Conservation (phyloP, 108 stramenopile genomes). For the Seminavis robusta region DNA sequence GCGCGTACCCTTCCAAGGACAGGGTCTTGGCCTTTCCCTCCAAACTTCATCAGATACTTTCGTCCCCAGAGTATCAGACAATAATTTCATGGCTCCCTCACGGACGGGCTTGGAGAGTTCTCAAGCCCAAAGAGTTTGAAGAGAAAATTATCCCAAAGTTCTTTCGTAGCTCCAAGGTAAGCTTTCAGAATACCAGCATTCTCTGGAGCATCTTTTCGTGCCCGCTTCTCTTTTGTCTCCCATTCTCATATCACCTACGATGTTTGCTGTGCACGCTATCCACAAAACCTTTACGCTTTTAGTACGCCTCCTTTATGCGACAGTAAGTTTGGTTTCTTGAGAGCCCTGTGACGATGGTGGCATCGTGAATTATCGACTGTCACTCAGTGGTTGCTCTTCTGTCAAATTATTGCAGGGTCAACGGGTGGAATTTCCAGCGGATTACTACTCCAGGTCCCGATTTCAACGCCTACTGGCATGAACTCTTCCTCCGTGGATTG, state of each 20-base stretch:
- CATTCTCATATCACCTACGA: too few species aligned
- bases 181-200: too few species aligned
- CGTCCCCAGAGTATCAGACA: constrained; percentile 24
- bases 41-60: constrained; percentile 43
- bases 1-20: too few species aligned
- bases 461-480: constrained; percentile 40
- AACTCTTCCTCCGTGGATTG: constrained; percentile 42
- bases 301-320: constrained; percentile 43
- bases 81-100: constrained; percentile 43
- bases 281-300: too few species aligned
- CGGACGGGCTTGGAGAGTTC: constrained; percentile 36
- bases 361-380: neutral
- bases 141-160: constrained; percentile 28
- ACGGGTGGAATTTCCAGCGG: constrained; percentile 38
- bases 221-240: too few species aligned
- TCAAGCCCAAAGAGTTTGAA: constrained; percentile 34
- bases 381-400: neutral
- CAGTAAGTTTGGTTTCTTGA: constrained; percentile 11
- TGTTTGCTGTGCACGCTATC: too few species aligned
- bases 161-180: constrained; percentile 35
- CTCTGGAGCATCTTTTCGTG: too few species aligned
- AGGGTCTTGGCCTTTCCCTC: constrained; percentile 37
- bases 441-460: constrained; percentile 35
- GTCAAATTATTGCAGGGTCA: too few species aligned
- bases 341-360: neutral